These are phyloP conservation scores for Lecanicillium sp. DNA, from an alignment of 2,329 filamentous ascomycete genomes.

Conservation along the genomic window DNA sequence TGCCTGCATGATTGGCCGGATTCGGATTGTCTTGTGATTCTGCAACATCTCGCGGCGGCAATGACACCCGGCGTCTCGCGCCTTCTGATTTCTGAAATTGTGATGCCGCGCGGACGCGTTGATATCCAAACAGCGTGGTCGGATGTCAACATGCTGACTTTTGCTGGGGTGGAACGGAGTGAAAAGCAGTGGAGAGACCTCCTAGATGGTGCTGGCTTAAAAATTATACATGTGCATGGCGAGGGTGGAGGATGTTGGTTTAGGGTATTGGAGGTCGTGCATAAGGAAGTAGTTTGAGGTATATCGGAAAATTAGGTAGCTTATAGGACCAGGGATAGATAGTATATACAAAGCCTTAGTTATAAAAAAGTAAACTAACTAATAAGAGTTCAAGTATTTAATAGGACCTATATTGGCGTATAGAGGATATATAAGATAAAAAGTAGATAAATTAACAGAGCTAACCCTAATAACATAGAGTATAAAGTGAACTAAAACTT, in stretches of 20 bases:
- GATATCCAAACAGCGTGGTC: not conserved
- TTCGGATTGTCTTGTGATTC: not conserved
- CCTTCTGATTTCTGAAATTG: not conserved
- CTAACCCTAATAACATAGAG: too few species aligned
- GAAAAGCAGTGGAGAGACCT: not conserved
- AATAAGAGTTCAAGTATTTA: too few species aligned
- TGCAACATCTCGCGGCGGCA: not conserved
- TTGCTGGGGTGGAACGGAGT: not conserved
- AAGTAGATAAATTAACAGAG: too few species aligned
- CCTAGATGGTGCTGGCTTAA: not conserved
- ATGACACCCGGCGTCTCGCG: not conserved
- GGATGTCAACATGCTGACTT: not conserved
- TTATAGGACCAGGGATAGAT: too few species aligned
- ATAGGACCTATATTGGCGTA: too few species aligned
- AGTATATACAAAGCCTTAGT: too few species aligned
- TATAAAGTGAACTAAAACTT: too few species aligned
- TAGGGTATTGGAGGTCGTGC: slow-evolving; percentile 1
- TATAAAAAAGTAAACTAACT: too few species aligned
- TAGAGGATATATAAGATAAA: too few species aligned
- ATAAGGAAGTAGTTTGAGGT: not conserved
- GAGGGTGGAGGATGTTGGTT: not conserved
- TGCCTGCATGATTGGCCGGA: slow-evolving; percentile 1
- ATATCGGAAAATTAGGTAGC: too few species aligned
- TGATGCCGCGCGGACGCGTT: not conserved
- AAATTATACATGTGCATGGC: slow-evolving; percentile 1